These are phyloP conservation scores for Botrytis hyacinthi DNA, from an alignment of 2,329 filamentous ascomycete genomes.

Conservation along the genomic window DNA sequence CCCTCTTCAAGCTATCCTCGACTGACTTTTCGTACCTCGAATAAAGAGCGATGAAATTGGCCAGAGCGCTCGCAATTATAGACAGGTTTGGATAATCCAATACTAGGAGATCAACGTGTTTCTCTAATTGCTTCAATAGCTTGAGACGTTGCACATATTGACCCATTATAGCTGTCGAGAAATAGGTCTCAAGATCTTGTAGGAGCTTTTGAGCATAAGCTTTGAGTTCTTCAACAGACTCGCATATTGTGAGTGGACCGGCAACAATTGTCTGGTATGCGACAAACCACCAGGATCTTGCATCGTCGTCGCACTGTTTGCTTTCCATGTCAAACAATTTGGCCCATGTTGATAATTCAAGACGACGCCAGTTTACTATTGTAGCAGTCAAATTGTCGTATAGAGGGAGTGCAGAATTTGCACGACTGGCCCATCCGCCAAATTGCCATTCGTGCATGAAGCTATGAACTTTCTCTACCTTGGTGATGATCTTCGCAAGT, in stretches of 20 bases:
- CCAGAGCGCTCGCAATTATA: constrained; percentile 61
- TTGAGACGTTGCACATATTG: constrained; percentile 73
- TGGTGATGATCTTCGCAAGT: constrained; percentile 79
- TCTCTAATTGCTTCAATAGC: constrained; percentile 63
- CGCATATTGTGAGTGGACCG: constrained; percentile 65
- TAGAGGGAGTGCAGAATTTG: constrained; percentile 65
- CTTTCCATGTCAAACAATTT: constrained; percentile 83
- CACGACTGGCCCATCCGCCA: constrained; percentile 77
- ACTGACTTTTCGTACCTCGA: constrained; percentile 66
- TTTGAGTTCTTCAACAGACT: constrained; percentile 57
- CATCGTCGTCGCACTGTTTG: constrained; percentile 71
- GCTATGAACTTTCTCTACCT: constrained; percentile 81
- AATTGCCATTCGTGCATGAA: constrained; percentile 92
- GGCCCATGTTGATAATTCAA: constrained; percentile 91
- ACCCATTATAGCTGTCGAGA: constrained; percentile 74
- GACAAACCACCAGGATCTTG: constrained; percentile 93
- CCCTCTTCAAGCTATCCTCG: constrained; percentile 61
- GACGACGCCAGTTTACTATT: constrained; percentile 83
- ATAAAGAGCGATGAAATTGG: constrained; percentile 77
- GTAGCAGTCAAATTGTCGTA: constrained; percentile 78
- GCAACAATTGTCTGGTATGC: constrained; percentile 87
- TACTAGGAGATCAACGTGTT: constrained; percentile 62
- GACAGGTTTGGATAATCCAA: constrained; percentile 57
- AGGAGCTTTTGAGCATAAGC: constrained; percentile 67
- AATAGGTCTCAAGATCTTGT: constrained; percentile 75